Percentiles rank a stretch among this genome's conserved stretches.
Evolutionary conservation across 129 eudicot genomes (phyloP).

Genomic region (Lactuca sativa): DNA sequence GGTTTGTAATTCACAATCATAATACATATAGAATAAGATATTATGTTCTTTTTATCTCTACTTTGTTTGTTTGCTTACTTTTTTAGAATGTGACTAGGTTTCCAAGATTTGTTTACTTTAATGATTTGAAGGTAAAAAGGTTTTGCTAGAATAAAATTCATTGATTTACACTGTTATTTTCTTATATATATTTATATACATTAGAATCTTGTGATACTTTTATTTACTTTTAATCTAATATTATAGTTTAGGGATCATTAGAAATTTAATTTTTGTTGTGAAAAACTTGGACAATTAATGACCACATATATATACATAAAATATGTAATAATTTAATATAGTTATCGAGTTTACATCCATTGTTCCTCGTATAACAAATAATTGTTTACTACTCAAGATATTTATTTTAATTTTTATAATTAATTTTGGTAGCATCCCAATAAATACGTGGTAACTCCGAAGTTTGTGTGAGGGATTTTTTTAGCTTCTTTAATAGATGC

Average conservation of each 20-base stretch:
- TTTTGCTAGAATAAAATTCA: background rate
- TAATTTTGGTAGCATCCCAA: background rate
- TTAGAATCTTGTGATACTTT: too few species aligned
- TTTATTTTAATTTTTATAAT: background rate
- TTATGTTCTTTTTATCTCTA: background rate
- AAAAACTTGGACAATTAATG: background rate
- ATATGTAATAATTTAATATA: background rate
- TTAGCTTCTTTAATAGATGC: background rate
- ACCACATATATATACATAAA: background rate
- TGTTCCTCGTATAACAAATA: constrained; percentile 30
- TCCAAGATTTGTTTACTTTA: background rate
- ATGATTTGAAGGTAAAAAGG: background rate
- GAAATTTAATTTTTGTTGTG: constrained; percentile 1
- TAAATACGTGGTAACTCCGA: background rate
- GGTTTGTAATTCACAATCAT: background rate
- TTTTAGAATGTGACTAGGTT: background rate
- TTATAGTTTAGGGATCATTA: background rate
- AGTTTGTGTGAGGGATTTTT: background rate
- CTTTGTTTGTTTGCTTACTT: background rate
- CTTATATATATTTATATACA: too few species aligned
- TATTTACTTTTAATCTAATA: too few species aligned
- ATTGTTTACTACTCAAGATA: constrained; percentile 13
- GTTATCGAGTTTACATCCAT: constrained; percentile 1
- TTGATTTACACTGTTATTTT: background rate
- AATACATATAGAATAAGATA: background rate